A percentile compares a stretch with the other conserved stretches of the same genome.
phyloP scores from a whole-genome alignment of 1,284 basidiomycete genomes.

The Tremellales sp. region DNA sequence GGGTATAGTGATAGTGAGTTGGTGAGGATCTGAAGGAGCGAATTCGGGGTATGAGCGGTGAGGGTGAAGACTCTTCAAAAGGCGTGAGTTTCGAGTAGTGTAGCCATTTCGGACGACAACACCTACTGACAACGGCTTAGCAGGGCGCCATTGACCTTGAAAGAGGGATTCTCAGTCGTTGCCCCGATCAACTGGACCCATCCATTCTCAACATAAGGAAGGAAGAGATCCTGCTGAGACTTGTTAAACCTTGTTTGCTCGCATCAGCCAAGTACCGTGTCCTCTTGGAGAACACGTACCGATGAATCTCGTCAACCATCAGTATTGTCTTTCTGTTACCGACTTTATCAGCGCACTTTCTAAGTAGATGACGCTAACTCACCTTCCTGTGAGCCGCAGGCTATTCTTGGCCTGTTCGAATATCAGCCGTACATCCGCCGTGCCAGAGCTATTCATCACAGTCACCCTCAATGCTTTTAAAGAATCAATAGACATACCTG shows the following conservation, averaged over 20 bases:
- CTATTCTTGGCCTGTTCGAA: conserved; percentile 75
- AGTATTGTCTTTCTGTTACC: conserved; percentile 39
- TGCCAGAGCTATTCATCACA: conserved; percentile 53
- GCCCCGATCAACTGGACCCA: conserved; percentile 78
- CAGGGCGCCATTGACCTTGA: conserved; percentile 72
- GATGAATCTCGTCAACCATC: conserved; percentile 73
- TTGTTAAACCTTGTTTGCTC: conserved; percentile 57
- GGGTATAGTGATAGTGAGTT: conserved; percentile 42
- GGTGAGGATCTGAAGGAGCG: conserved; percentile 39
- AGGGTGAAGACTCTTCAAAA: conserved; percentile 41
- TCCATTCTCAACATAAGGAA: conserved; percentile 75
- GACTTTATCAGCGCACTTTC: conserved; percentile 8
- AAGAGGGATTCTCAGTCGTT: conserved; percentile 89
- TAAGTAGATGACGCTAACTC: conserved; percentile 5
- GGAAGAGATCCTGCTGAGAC: conserved; percentile 76
- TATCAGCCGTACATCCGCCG: conserved; percentile 71
- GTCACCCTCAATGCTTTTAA: not conserved
- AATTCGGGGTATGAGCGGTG: conserved; percentile 32
- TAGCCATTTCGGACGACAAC: conserved; percentile 16
- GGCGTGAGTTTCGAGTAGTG: not conserved
- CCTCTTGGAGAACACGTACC: conserved; percentile 45
- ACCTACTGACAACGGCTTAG: conserved; percentile 73
- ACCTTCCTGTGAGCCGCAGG: conserved; percentile 67
- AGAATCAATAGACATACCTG: conserved; percentile 39
- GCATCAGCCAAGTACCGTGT: not conserved